Evolutionary conservation across 2,329 filamentous ascomycete species (phyloP).

Genomic region (Aspergillus persii): DNA sequence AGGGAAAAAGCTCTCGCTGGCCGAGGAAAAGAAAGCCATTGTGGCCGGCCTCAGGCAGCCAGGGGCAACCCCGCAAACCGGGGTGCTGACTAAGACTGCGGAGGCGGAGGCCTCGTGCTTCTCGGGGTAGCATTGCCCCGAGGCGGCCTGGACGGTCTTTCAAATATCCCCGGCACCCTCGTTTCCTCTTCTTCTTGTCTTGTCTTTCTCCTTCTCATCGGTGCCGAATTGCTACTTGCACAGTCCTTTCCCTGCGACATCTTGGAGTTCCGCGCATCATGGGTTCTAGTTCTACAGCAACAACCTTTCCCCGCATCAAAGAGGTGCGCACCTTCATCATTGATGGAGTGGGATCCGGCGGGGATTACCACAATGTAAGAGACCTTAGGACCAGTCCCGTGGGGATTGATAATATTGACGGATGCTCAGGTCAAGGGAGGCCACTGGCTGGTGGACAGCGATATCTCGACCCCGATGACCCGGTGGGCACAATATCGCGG

Average conservation of each 20-base stretch:
- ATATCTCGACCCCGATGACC: constrained; percentile 90
- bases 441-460: constrained; percentile 81
- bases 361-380: constrained; percentile 83
- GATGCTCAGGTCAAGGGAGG: constrained; percentile 44
- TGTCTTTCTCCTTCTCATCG: constrained; percentile 5
- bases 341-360: constrained; percentile 47
- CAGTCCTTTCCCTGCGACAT: constrained; percentile 1
- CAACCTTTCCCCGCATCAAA: constrained; percentile 45
- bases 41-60: constrained; percentile 10
- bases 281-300: constrained; percentile 19
- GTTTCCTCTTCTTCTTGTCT: background rate
- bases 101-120: background rate
- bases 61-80: constrained; percentile 6
- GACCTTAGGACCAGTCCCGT: background rate
- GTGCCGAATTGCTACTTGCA: constrained; percentile 2
- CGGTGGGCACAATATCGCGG: constrained; percentile 83
- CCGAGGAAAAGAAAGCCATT: background rate
- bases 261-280: constrained; percentile 19
- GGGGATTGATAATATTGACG: background rate
- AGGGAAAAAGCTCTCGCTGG: background rate
- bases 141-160: constrained; percentile 16
- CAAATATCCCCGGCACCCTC: constrained; percentile 16
- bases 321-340: constrained; percentile 47
- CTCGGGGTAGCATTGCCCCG: constrained; percentile 34
- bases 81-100: background rate